These are phyloP conservation scores for Sarocladium oryzae DNA, from an alignment of 2,329 filamentous ascomycete genomes.

Conservation along the genomic window DNA sequence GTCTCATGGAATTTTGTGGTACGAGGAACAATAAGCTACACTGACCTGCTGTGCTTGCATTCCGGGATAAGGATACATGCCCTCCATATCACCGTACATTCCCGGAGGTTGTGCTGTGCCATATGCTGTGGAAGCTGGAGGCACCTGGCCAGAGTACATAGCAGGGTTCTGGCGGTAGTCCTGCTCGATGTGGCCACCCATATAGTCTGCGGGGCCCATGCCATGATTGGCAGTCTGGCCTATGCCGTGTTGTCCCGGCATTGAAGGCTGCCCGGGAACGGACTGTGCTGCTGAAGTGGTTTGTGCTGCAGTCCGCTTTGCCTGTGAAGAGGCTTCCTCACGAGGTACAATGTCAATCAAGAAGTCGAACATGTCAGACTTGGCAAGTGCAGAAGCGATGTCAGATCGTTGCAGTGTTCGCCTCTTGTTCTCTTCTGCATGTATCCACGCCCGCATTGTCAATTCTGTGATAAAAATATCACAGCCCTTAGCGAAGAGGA, in stretches of 20 bases:
- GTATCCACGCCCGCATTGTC: conserved; percentile 99
- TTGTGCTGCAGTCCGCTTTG: conserved; percentile 64
- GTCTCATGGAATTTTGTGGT: neutral
- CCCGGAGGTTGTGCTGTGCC: conserved; percentile 64
- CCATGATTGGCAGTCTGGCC: conserved; percentile 51
- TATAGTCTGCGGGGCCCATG: conserved; percentile 57
- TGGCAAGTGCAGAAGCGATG: conserved; percentile 89
- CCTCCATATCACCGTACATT: conserved; percentile 76
- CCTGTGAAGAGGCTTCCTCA: conserved; percentile 81
- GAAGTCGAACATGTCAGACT: conserved; percentile 99
- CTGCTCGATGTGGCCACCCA: conserved; percentile 63
- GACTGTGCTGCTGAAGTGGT: conserved; percentile 30
- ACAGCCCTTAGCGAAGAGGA: conserved; percentile 95
- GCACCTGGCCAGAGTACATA: conserved; percentile 79
- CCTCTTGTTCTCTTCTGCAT: conserved; percentile 97
- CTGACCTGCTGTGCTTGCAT: conserved; percentile 80
- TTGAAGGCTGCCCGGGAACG: conserved; percentile 42
- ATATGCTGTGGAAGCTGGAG: conserved; percentile 64
- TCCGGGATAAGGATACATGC: conserved; percentile 77
- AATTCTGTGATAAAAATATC: conserved; percentile 99
- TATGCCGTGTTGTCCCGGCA: conserved; percentile 46
- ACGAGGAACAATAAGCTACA: conserved; percentile 12
- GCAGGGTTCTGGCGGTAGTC: conserved; percentile 73
- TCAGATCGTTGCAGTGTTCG: conserved; percentile 92
- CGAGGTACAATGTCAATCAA: conserved; percentile 97